These are phyloP conservation scores for Apophysomyces variabilis DNA, from an alignment of 371 early-diverging fungal species.

Conservation along the genomic window DNA sequence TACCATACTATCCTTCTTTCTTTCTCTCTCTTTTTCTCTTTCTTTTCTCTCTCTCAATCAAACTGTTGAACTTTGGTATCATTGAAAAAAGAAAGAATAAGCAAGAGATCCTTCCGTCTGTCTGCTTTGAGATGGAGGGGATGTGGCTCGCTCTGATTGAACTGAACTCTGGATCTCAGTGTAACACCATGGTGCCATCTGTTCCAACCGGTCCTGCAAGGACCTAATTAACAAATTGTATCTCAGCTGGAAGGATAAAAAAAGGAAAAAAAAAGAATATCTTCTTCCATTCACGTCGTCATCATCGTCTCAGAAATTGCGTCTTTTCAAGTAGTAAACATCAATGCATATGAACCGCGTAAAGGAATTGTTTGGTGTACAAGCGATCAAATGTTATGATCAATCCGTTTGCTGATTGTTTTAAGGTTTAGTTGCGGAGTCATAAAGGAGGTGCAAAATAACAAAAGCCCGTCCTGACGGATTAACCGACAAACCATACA, in stretches of 20 bases:
- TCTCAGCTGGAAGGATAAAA: not conserved
- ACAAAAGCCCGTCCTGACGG: constrained; percentile 5
- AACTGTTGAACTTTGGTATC: no score
- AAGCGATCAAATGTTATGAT: not conserved
- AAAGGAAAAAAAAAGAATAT: not conserved
- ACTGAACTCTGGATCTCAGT: constrained; percentile 1
- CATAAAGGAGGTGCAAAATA: constrained; percentile 2
- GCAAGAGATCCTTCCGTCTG: not conserved
- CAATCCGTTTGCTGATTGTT: not conserved
- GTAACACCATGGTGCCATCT: not conserved
- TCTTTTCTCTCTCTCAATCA: not conserved
- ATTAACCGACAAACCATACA: no score
- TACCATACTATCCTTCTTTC: not conserved
- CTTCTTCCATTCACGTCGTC: not conserved
- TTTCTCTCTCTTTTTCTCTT: not conserved
- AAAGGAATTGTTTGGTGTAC: no score
- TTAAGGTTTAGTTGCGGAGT: constrained; percentile 7
- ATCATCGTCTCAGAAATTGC: not conserved
- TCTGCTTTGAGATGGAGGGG: not conserved
- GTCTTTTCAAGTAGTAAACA: no score
- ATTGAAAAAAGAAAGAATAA: no score
- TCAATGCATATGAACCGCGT: no score
- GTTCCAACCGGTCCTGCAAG: constrained; percentile 9
- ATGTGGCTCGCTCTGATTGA: not conserved
- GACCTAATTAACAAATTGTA: constrained; percentile 5